A percentile compares a stretch with the other conserved stretches of the same genome.
Evolutionary conservation across 192 early-diverging fungal genomes (phyloP).

Genomic region (Cladochytrium replicatum): DNA sequence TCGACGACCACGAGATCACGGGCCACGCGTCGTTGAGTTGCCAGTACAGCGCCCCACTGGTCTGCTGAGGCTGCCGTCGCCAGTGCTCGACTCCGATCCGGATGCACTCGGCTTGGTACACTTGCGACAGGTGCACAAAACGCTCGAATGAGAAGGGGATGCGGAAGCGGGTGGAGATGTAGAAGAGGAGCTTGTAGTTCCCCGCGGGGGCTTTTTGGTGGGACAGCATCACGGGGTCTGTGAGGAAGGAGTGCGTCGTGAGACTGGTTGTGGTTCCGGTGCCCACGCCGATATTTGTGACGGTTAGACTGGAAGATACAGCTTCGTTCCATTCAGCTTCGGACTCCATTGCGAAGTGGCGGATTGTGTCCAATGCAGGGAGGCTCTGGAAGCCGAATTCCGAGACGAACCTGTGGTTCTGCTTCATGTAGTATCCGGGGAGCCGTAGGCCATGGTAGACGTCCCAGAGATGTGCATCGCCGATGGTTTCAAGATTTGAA

Average conservation of each 20-base stretch:
- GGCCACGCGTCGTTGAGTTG: background rate
- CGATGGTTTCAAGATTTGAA: too few species aligned
- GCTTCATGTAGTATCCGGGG: conserved; percentile 22
- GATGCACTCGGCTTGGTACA: background rate
- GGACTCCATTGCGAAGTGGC: background rate
- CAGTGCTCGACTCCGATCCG: background rate
- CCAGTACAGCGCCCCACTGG: background rate
- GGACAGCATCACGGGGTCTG: background rate
- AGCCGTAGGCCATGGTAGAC: conserved; percentile 18
- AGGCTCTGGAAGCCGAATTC: conserved; percentile 31
- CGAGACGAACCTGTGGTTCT: conserved; percentile 23
- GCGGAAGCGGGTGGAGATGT: background rate
- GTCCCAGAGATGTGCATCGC: background rate
- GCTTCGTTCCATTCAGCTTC: background rate
- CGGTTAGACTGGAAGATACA: background rate
- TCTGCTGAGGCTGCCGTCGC: background rate
- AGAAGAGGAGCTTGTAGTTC: background rate
- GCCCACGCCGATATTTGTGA: background rate
- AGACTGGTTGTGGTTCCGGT: background rate
- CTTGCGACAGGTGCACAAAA: background rate
- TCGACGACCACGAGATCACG: background rate
- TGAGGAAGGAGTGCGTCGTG: background rate
- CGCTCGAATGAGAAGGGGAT: background rate
- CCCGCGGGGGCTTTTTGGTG: background rate
- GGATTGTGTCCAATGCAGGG: conserved; percentile 10